These are phyloP conservation scores for Phragmites australis DNA, from an alignment of 176 grass and related monocot species.

Conservation along the genomic window DNA sequence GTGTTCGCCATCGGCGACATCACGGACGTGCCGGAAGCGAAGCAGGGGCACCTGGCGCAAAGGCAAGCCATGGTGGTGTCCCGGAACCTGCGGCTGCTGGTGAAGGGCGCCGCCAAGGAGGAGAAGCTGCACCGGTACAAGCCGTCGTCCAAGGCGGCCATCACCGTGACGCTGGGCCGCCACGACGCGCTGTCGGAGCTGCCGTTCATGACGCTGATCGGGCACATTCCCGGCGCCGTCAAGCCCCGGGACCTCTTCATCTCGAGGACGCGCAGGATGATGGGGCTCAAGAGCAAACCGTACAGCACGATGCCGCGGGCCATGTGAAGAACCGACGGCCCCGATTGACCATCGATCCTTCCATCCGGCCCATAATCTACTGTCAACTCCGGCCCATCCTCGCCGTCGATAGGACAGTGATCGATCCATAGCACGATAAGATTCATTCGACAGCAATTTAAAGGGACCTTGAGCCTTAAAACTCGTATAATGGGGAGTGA, in stretches of 20 bases:
- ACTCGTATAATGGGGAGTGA: too few species aligned
- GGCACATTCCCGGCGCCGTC: conserved; percentile 51
- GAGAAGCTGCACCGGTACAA: conserved; percentile 74
- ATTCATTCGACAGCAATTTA: too few species aligned
- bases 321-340: too few species aligned
- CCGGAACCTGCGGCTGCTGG: conserved; percentile 57
- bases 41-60: conserved; percentile 66
- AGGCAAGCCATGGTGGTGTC: conserved; percentile 66
- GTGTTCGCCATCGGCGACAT: conserved; percentile 76
- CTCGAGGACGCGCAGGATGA: conserved; percentile 55
- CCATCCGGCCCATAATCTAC: too few species aligned
- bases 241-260: conserved; percentile 61
- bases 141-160: conserved; percentile 20
- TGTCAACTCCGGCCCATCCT: too few species aligned
- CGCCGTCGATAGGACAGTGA: too few species aligned
- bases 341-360: too few species aligned
- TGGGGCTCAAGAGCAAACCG: conserved; percentile 37
- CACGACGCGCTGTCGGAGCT: conserved; percentile 63
- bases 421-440: too few species aligned
- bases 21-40: conserved; percentile 53
- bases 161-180: conserved; percentile 53
- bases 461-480: too few species aligned
- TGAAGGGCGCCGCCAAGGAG: conserved; percentile 39
- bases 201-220: conserved; percentile 63
- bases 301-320: neutral